These are phyloP conservation scores for Suhomyces sp. DNA, from an alignment of 805 yeast species.

Conservation along the genomic window DNA sequence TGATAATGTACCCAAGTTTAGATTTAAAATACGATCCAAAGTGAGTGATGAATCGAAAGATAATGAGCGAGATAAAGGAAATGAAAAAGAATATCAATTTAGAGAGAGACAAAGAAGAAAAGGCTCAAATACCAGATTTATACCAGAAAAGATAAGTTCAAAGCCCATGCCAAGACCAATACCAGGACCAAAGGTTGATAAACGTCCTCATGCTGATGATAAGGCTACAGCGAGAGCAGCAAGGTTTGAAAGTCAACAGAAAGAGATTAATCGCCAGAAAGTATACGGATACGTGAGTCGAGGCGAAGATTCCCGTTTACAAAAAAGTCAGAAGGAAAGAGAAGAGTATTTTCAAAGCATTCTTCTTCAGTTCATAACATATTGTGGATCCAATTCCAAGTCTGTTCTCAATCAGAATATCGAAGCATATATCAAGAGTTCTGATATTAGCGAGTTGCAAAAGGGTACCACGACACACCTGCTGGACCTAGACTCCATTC, in stretches of 20 bases:
- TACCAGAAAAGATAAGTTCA: no score
- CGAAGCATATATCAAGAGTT: slow-evolving; percentile 8
- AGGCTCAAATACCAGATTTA: no score
- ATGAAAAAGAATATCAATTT: no score
- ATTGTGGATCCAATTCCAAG: slow-evolving; percentile 27
- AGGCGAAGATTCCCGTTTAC: slow-evolving; percentile 54
- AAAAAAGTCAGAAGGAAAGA: slow-evolving; percentile 43
- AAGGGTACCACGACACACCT: neutral
- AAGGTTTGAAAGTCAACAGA: neutral
- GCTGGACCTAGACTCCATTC: slow-evolving; percentile 25
- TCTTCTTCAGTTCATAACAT: slow-evolving; percentile 23
- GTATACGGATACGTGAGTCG: slow-evolving; percentile 59
- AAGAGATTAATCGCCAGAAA: slow-evolving; percentile 2
- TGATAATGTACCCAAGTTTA: neutral
- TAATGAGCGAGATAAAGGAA: no score
- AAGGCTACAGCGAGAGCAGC: slow-evolving; percentile 3
- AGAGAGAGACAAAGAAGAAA: no score
- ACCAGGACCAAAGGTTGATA: no score
- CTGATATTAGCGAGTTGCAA: slow-evolving; percentile 6
- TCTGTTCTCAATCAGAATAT: slow-evolving; percentile 12
- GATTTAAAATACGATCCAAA: neutral
- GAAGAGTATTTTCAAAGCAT: slow-evolving; percentile 39
- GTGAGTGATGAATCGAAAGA: neutral
- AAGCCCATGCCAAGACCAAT: no score
- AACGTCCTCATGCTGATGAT: no score